These are phyloP conservation scores for Kwoniella heveanensis DNA, from an alignment of 768 basidiomycete genomes.

Conservation along the genomic window DNA sequence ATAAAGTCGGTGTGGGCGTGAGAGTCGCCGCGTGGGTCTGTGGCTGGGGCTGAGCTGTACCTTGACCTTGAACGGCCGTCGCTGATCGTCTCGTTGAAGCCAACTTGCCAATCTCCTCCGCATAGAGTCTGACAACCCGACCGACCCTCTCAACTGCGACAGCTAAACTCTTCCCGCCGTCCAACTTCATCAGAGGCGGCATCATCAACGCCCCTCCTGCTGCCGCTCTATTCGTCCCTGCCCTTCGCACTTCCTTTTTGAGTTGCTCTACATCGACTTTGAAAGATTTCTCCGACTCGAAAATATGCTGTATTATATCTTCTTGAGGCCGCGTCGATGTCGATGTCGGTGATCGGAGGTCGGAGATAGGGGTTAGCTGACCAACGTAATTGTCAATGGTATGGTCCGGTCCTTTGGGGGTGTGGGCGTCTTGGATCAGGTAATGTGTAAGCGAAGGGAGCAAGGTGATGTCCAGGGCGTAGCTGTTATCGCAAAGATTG, in stretches of 20 bases:
- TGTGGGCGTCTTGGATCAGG: slow-evolving; percentile 19
- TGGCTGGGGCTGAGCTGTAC: not conserved
- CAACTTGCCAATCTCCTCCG: not conserved
- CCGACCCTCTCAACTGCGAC: slow-evolving; percentile 20
- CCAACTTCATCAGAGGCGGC: slow-evolving; percentile 23
- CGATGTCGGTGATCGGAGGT: not conserved
- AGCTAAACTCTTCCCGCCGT: slow-evolving; percentile 15
- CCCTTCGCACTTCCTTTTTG: not conserved
- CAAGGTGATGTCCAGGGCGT: slow-evolving; percentile 33
- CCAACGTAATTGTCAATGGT: slow-evolving; percentile 10
- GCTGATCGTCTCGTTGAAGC: not conserved
- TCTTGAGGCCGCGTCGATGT: not conserved
- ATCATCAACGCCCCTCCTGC: slow-evolving; percentile 1
- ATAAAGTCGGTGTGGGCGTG: no score
- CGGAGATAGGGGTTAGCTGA: slow-evolving; percentile 4
- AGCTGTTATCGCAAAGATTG: slow-evolving; percentile 15
- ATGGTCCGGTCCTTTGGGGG: slow-evolving; percentile 14
- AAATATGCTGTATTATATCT: slow-evolving; percentile 2
- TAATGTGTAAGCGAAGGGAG: slow-evolving; percentile 24
- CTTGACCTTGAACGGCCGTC: not conserved
- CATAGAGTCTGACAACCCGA: not conserved
- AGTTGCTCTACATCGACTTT: not conserved
- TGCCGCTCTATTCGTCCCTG: no score
- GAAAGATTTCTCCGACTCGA: slow-evolving; percentile 1
- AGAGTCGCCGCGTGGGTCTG: not conserved